Evolutionary conservation across 2,329 filamentous ascomycete genomes (phyloP).

Genomic region (Neophaeococcomyces aloes): DNA sequence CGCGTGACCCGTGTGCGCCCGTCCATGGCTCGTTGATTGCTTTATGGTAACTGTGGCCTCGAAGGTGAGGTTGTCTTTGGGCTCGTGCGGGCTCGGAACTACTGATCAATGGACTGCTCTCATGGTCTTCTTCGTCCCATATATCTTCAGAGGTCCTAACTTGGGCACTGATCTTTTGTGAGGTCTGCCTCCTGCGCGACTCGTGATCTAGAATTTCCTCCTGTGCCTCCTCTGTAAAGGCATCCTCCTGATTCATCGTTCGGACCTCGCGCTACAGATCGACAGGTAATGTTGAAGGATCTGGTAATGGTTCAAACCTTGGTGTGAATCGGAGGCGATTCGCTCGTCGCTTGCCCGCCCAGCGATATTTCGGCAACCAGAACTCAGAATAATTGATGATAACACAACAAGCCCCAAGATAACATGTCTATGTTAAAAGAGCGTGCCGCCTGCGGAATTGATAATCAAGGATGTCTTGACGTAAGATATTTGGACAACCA

Average conservation of each 20-base stretch:
- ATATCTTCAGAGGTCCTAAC: slow-evolving; percentile 11
- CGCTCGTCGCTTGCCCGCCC: too few relatives aligned
- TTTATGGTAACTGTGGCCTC: slow-evolving; percentile 17
- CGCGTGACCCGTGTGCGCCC: slow-evolving; percentile 28
- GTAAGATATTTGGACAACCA: slow-evolving; percentile 1
- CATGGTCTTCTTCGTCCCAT: slow-evolving; percentile 18
- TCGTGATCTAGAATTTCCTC: slow-evolving; percentile 21
- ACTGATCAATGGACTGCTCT: slow-evolving; percentile 24
- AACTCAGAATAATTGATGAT: too few relatives aligned
- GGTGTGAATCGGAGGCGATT: too few relatives aligned
- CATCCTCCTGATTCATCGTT: slow-evolving; percentile 28
- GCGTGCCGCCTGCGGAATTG: neutral
- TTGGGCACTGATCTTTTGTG: slow-evolving; percentile 11
- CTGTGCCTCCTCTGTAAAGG: slow-evolving; percentile 26
- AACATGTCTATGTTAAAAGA: too few relatives aligned
- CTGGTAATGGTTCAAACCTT: neutral
- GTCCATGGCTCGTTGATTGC: slow-evolving; percentile 21
- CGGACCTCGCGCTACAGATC: neutral
- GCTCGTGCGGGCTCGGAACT: slow-evolving; percentile 10
- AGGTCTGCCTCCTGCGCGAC: neutral
- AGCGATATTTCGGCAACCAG: too few relatives aligned
- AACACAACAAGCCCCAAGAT: too few relatives aligned
- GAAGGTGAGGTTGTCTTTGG: slow-evolving; percentile 9
- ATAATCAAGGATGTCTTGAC: slow-evolving; percentile 1
- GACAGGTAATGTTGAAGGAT: neutral